Evolutionary conservation across 805 yeast genomes (phyloP), one percentile per base, ranked within the genome.

Genomic region (Saccharomyces paradoxus): DNA sequence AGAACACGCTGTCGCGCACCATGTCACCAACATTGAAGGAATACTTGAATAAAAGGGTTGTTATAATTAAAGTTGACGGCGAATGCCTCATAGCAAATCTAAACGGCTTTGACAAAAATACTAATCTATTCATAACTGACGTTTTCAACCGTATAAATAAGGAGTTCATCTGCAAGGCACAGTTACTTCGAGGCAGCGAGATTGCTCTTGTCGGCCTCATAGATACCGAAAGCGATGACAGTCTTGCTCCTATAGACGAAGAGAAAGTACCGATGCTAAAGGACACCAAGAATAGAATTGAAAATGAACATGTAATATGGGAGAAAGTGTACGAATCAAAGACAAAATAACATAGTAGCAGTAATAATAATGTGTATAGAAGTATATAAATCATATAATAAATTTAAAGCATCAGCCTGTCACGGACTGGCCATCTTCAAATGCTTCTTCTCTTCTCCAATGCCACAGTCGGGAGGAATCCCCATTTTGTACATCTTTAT

Each of bases 401-500:
- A 26, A 26, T 26, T 26, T 37, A 60, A 60, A 10, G 59, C 44
- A 48, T 62, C 58, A 3, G 62, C 60, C 48, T 48, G 27, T 44
- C 50, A 29, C 13, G 10, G 10, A 10, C 31, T 10, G 31, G 10
- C 10, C 13, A 9, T 49, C 32, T 50, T 53, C 32, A 63, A 46
- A 46, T 61, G 63, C 10, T 62, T 62, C 56, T 62, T 66, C 55
- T 71, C 75, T 44, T 64, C 69, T 10, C 74, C 74, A 30, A 71
- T 64, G 6, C 55, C 65, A 53, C 65, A 60, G 53, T 64, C 77
- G 21, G 83, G 76, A 9, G 84, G 80, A 46, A 89, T 77, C 0
- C 89, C 90, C 53, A 81, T 68, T 61, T 79, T 81, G 60, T 81
- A 80, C 96, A 90, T 87, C 66, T 86, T 86, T 41, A 91, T 80